A percentile compares a stretch with the other conserved stretches of the same genome.
Conservation (phyloP, 2,329 filamentous ascomycete species). For the Alternaria burnsii region DNA sequence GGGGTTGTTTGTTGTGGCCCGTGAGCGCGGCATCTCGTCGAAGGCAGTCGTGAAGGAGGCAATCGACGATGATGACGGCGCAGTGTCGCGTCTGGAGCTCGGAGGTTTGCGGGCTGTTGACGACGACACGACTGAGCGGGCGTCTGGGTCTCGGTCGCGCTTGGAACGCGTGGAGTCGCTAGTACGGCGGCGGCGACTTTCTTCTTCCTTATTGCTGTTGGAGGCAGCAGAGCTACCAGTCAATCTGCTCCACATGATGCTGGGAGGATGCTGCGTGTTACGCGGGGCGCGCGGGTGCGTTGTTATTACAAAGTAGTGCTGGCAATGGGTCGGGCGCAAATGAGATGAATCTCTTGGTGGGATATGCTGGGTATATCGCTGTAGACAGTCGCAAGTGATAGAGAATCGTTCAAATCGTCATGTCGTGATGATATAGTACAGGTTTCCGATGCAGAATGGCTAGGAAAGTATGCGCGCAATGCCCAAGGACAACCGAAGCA, state of each 20-base stretch:
- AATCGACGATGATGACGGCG: conserved; percentile 46
- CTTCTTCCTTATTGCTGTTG: conserved; percentile 38
- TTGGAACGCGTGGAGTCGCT: conserved; percentile 41
- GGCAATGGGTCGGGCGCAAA: conserved; percentile 33
- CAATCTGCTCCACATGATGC: conserved; percentile 51
- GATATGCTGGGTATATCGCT: conserved; percentile 39
- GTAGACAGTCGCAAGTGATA: conserved; percentile 26
- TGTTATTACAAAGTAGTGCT: conserved; percentile 26
- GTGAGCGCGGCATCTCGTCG: conserved; percentile 39
- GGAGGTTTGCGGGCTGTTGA: conserved; percentile 46
- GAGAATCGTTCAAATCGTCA: conserved; percentile 30
- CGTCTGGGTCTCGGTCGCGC: conserved; percentile 41
- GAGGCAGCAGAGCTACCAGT: conserved; percentile 45
- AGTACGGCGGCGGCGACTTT: conserved; percentile 34
- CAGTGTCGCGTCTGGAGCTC: conserved; percentile 39
- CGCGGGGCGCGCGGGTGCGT: conserved; percentile 19
- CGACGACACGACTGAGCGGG: conserved; percentile 48
- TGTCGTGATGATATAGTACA: conserved; percentile 27
- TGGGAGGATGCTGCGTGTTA: conserved; percentile 18
- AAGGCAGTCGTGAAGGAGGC: conserved; percentile 53
- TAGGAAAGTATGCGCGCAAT: conserved; percentile 27
- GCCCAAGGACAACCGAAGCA: conserved; percentile 22
- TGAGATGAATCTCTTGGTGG: conserved; percentile 19
- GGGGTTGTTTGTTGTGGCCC: conserved; percentile 18
- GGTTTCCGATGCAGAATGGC: conserved; percentile 21